Percentiles rank a stretch among this genome's conserved stretches.
Conservation (phyloP, 768 basidiomycete genomes). For the Infundibulicybe gibba region DNA sequence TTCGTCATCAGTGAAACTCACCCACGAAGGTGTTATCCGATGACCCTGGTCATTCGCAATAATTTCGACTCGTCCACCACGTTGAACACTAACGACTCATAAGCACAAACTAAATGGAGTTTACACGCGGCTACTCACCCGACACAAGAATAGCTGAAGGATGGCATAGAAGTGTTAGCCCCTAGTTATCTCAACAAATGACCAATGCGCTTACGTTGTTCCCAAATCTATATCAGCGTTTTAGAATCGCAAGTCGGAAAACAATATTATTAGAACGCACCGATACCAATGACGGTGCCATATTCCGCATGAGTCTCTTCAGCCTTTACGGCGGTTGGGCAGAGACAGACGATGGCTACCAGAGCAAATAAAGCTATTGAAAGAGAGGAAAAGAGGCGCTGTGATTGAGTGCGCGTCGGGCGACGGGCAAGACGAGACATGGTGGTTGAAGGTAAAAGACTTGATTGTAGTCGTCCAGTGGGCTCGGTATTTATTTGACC, state of each 20-base stretch:
- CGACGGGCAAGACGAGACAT: slow-evolving; percentile 38
- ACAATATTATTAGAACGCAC: slow-evolving; percentile 33
- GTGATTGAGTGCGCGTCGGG: slow-evolving; percentile 57
- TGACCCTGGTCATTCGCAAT: slow-evolving; percentile 90
- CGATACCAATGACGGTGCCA: slow-evolving; percentile 92
- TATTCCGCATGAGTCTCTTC: slow-evolving; percentile 72
- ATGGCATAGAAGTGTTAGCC: slow-evolving; percentile 20
- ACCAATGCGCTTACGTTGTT: slow-evolving; percentile 60
- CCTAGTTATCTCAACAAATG: background rate
- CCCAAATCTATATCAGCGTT: slow-evolving; percentile 64
- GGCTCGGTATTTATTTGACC: slow-evolving; percentile 24
- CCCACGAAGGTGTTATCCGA: slow-evolving; percentile 89
- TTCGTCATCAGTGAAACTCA: slow-evolving; percentile 76
- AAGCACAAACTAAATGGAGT: background rate
- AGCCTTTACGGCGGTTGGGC: slow-evolving; percentile 59
- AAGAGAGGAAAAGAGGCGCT: slow-evolving; percentile 53
- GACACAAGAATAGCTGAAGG: slow-evolving; percentile 85
- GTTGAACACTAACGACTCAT: slow-evolving; percentile 57
- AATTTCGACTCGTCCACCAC: slow-evolving; percentile 83
- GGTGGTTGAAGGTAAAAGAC: slow-evolving; percentile 25
- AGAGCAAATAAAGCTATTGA: slow-evolving; percentile 59
- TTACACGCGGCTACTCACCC: slow-evolving; percentile 51
- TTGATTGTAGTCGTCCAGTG: slow-evolving; percentile 12
- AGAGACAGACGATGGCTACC: slow-evolving; percentile 70
- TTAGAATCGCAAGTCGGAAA: background rate